Evolutionary conservation across 352 stramenopile species (phyloP), one percentile per base, ranked within the genome.

Genomic region (Thraustotheca clavata): DNA sequence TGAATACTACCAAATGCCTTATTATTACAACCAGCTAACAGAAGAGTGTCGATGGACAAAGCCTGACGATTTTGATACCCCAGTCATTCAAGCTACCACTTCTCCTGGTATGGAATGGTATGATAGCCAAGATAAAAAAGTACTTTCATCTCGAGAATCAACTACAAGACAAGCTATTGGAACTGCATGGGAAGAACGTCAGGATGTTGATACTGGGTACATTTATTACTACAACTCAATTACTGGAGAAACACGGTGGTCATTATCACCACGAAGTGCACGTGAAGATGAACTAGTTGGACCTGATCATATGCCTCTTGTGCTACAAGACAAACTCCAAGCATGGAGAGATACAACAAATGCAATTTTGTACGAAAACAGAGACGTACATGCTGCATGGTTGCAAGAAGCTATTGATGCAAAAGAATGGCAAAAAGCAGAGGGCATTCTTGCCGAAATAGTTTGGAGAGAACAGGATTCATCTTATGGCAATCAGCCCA

Each of bases 211-310:
- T 35, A 90, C 79, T 12, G 78, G 79, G 26, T 73, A 94, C 66
- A 80, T 91, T 35, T 97, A 93, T 69, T 97, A 97, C 60, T 95
- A 91, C 72, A 97, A 97, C 60, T 86, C 87, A 59, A 75, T 89
- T 60, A 96, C 80, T 24, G 80, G 92, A 27, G 83, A 97, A 67
- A 81, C 76, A 6, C 74, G 83, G 48, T 96, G 87, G 89, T 91
- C 83, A 22, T 69, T 93, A 18, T 89, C 82, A 4, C 84, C 84
- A 22, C 76, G 80, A 2, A 91, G 79, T 52, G 79, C 82, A 34
- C 72, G 74, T 0, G 80, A 63, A 24, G 55, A 91, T 54, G 71
- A 54, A 1, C 70, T 67, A 0, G 76, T 88, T 39, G 41, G 36
- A 0, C 68, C 76, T n/a, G 73, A 80, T 18, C 76, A 88, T 36